Evolutionary conservation across 192 early-diverging fungal species (phyloP), one percentile per base, ranked within the genome.

Genomic region (Dissophora globulifera): DNA sequence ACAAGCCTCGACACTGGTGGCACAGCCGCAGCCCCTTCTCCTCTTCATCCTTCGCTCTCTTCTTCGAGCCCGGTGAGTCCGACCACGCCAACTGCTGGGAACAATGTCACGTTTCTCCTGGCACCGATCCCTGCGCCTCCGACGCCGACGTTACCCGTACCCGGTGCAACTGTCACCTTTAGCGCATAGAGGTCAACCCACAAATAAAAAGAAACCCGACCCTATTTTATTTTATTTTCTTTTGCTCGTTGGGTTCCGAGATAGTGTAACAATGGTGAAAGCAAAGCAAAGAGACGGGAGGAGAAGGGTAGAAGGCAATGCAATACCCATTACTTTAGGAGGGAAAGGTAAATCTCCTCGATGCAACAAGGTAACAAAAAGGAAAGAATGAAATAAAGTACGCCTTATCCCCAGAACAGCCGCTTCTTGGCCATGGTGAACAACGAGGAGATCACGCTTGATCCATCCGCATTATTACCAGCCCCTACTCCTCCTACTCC

Each of bases 341-440:
- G n/a, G n/a, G n/a, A n/a, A n/a, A n/a, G n/a, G n/a, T n/a, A n/a
- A n/a, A n/a, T n/a, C n/a, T n/a, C n/a, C n/a, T n/a, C n/a, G n/a
- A n/a, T n/a, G n/a, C n/a, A n/a, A n/a, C n/a, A n/a, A n/a, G n/a
- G n/a, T n/a, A n/a, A n/a, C n/a, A n/a, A n/a, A n/a, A n/a, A n/a
- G n/a, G n/a, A n/a, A n/a, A n/a, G n/a, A n/a, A n/a, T n/a, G n/a
- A n/a, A n/a, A n/a, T n/a, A n/a, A n/a, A n/a, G n/a, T n/a, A n/a
- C n/a, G n/a, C 35, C 35, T 62, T 19, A 62, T n/a, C 69, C 69
- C 69, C 69, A 71, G 46, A 71, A 71, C 19, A 71, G 31, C 20
- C 69, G 59, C 60, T 71, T 71, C 53, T 71, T 71, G 32, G 69
- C 60, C 59, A 62, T 62, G 30, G 52, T 62, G 8, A 71, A 16